Base-by-base conservation (phyloP, 768 basidiomycete species). In the Suillus spraguei region DNA sequence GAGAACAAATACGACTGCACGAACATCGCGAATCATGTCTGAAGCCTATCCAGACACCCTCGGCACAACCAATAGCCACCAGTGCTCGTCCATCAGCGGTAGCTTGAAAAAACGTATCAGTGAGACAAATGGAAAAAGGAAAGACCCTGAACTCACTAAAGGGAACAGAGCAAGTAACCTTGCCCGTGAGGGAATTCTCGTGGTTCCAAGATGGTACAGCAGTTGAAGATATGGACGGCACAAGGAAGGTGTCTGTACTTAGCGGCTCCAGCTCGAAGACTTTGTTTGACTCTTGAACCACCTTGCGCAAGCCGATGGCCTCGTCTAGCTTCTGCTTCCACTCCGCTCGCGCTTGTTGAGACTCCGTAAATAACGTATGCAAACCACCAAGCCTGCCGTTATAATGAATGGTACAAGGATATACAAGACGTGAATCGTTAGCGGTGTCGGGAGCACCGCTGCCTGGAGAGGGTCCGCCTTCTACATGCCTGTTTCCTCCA, bases 21-120 rank as follows among this genome's bases (percentile, higher is more conserved):
- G 64, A 74, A 94, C 94, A 95, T 72, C 84, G 81, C 2, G 95
- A 90, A 74, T 97, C 92, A 66, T 94, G 91, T 46, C 92, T 85
- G 75, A 95, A 89, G 0, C 95, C 95, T 63, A 97, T 95, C 92
- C 94, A 97, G 24, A 97, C 92, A 36, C 97, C 97, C 71, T 97
- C 95, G 0, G 91, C 90, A 73, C 95, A 97, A 9, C 96, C 97
- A 68, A 98, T 89, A 0, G 96, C 94, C 46, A 98, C 91, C 16
- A 99, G 82, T 14, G 87, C 87, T 32, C 94, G 87, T 6, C 90
- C 89, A 72, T 98, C 95, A 6, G 88, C 80, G 6, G 92, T 95
- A 65, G 85, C 93, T 97, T 64, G 6, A 68, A 39, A n/a, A 60
- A 36, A 59, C 16, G 38, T 11, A 55, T 71, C 64, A 66, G 60